These are phyloP conservation scores for Trypanosoma lewisi DNA, from an alignment of 208 protist genomes.

Conservation along the genomic window DNA sequence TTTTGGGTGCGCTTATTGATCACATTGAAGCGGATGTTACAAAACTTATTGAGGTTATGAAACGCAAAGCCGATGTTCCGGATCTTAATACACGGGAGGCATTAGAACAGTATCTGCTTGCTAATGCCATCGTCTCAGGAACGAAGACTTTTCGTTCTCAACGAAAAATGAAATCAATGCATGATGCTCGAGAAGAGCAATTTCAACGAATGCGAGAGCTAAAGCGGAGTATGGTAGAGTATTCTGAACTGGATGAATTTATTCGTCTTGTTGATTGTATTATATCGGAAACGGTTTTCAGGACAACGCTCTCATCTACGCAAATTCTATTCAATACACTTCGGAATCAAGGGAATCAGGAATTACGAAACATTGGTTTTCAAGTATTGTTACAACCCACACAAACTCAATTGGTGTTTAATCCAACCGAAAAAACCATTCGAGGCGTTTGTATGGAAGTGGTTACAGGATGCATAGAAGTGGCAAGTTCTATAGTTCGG, in stretches of 20 bases:
- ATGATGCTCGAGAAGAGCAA: conserved; percentile 86
- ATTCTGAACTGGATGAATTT: conserved; percentile 87
- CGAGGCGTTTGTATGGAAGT: conserved; percentile 54
- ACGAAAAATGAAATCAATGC: conserved; percentile 91
- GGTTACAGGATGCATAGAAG: conserved; percentile 66
- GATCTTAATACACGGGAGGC: conserved; percentile 90
- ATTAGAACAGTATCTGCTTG: conserved; percentile 90
- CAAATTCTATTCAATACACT: conserved; percentile 76
- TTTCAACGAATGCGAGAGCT: conserved; percentile 80
- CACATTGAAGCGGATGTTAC: conserved; percentile 79
- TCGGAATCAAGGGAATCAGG: conserved; percentile 52
- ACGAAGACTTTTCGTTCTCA: conserved; percentile 43
- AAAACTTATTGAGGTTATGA: conserved; percentile 80
- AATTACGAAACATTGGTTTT: conserved; percentile 82
- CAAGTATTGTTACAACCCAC: conserved; percentile 82
- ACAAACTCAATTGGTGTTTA: conserved; percentile 66
- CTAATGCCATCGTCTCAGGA: conserved; percentile 59
- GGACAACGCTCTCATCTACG: conserved; percentile 52
- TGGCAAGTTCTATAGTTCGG: conserved; percentile 43
- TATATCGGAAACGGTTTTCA: conserved; percentile 82
- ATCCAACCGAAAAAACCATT: conserved; percentile 66
- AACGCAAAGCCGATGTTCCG: conserved; percentile 85
- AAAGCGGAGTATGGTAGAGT: conserved; percentile 91
- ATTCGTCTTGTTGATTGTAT: conserved; percentile 89
- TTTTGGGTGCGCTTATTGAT: conserved; percentile 65